Evolutionary conservation across 2,329 filamentous ascomycete species (phyloP), one percentile per base, ranked within the genome.

Genomic region (Pestalotiopsis sp.): DNA sequence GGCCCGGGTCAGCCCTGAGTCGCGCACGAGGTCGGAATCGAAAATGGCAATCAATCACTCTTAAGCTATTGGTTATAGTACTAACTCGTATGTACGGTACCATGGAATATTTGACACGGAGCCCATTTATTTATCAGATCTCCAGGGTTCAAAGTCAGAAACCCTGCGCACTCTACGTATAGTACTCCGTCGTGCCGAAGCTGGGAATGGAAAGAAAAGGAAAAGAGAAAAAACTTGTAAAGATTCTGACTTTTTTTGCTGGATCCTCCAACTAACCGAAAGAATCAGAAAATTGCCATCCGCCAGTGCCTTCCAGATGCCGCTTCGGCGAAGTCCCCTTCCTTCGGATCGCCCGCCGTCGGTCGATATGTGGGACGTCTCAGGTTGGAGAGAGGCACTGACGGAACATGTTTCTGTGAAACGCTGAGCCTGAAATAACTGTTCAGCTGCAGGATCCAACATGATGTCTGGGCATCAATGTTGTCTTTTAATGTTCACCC

Each of bases 351-450:
- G n/a, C 12, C 41, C n/a, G 61, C 23, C 36, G 25, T 38, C 23
- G 31, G 23, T 52, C 23, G 31, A 45, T 52, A 64, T 45, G 27
- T 65, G 63, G 63, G 63, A 65, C 49, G 63, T 65, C 63, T 65
- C 63, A 65, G 63, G 63, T 65, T 45, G 27, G 49, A 45, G 63
- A 45, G 45, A 38, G 20, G 45, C 45, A 31, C 63, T 31, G 31
- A 56, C 41, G 45, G 45, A 14, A 49, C 39, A 41, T 57, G 45
- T 65, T 56, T 65, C 63, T 65, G 25, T 65, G 63, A 65, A 65
- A 65, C 63, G 41, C 41, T 65, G 63, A 45, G 38, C 45, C 25
- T 65, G 41, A 39, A 13, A n/a, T 13, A 56, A 65, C 45, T n/a
- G 31, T 27, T 38, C 14, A 25, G 27, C 57, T 25, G 57, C 11